A percentile compares a stretch with the other conserved stretches of the same genome.
These are phyloP conservation scores for Allantophomopsis lycopodina DNA, from an alignment of 2,329 filamentous ascomycete genomes.

Conservation along the genomic window DNA sequence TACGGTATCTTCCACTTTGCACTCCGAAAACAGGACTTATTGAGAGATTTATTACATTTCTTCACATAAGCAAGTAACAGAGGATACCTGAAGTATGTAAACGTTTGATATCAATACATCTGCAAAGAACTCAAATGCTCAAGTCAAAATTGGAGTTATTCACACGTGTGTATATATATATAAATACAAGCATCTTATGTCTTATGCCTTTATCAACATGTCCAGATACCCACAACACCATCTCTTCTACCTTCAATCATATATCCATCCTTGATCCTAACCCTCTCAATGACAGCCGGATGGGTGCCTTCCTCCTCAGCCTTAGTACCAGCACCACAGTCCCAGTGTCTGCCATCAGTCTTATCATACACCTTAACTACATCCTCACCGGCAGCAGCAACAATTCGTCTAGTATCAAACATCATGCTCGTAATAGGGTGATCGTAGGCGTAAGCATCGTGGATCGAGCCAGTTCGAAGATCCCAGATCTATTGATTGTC, in stretches of 20 bases:
- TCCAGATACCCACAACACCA: constrained; percentile 85
- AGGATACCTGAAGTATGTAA: too few species aligned
- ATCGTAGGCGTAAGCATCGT: constrained; percentile 93
- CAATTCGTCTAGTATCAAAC: constrained; percentile 86
- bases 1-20: too few species aligned
- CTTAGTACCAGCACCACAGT: constrained; percentile 73
- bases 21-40: too few species aligned
- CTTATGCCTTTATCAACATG: constrained; percentile 33
- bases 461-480: constrained; percentile 86
- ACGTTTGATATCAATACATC: too few species aligned
- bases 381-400: constrained; percentile 78
- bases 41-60: too few species aligned
- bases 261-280: constrained; percentile 88
- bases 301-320: constrained; percentile 52
- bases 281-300: constrained; percentile 64
- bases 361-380: constrained; percentile 99
- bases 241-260: constrained; percentile 81
- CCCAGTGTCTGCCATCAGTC: constrained; percentile 89
- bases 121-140: too few species aligned
- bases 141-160: too few species aligned
- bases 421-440: constrained; percentile 89
- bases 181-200: too few species aligned
- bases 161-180: too few species aligned
- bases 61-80: too few species aligned
- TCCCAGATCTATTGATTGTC: constrained; percentile 76